Evolutionary conservation across 345 rosid species (phyloP).

Genomic region (Salix dunnii): DNA sequence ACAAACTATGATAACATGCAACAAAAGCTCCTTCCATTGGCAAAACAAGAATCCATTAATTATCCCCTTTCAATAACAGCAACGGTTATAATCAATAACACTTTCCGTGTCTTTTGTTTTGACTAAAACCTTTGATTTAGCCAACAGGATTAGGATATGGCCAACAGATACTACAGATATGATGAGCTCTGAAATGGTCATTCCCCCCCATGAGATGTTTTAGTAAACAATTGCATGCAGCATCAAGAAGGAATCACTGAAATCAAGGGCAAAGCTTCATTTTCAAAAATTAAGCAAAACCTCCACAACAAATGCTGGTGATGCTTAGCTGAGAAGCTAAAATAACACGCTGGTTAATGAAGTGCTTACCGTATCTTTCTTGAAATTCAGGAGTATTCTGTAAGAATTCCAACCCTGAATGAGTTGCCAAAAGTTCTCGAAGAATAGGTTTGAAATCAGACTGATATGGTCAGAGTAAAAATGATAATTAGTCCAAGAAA

Average conservation of each 20-base stretch:
- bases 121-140: neutral
- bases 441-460: conserved; percentile 77
- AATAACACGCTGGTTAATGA: neutral
- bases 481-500: conserved; percentile 3
- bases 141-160: neutral
- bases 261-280: neutral
- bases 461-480: conserved; percentile 33
- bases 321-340: neutral
- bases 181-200: neutral
- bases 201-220: neutral
- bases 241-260: neutral
- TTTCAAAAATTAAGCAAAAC: neutral
- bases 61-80: neutral
- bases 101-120: neutral
- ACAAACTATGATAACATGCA: neutral
- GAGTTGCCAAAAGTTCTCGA: conserved; percentile 70
- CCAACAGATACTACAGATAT: neutral
- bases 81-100: neutral
- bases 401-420: conserved; percentile 82
- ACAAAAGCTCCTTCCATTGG: neutral
- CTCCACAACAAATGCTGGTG: neutral
- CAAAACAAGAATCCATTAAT: neutral
- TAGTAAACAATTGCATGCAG: neutral
- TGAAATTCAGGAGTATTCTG: conserved; percentile 73
- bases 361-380: conserved; percentile 78